Evolutionary conservation across 805 yeast genomes (phyloP).

Genomic region (Schizosaccharomyces lindneri): DNA sequence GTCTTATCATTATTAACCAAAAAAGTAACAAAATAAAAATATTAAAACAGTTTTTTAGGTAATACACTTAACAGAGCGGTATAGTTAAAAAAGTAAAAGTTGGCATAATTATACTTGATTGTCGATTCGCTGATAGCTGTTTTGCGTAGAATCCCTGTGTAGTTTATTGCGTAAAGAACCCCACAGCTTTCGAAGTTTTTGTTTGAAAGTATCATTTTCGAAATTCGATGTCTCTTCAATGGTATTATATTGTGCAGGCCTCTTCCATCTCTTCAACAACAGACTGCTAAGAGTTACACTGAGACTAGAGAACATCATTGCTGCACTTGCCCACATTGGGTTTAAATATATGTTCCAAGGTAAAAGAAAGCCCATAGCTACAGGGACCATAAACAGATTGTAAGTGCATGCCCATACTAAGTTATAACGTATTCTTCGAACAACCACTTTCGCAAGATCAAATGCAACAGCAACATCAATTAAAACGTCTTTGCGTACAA

Average conservation of each 20-base stretch:
- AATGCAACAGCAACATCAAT: conserved; percentile 25
- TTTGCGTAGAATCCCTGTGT: too few species aligned
- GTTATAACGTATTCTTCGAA: conserved; percentile 54
- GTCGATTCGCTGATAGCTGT: too few species aligned
- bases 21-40: too few species aligned
- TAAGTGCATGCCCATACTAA: conserved; percentile 69
- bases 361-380: conserved; percentile 76
- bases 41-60: too few species aligned
- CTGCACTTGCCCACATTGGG: conserved; percentile 74
- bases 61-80: too few species aligned
- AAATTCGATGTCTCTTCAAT: not conserved
- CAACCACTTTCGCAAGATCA: conserved; percentile 44
- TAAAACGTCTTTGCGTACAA: conserved; percentile 20
- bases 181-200: too few species aligned
- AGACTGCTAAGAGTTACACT: conserved; percentile 71
- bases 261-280: conserved; percentile 32
- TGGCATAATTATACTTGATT: too few species aligned
- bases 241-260: conserved; percentile 4
- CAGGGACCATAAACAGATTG: conserved; percentile 70
- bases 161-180: too few species aligned
- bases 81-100: too few species aligned
- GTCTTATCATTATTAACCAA: too few species aligned
- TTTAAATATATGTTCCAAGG: conserved; percentile 53
- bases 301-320: conserved; percentile 83
- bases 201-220: not conserved